Evolutionary conservation across 2,329 filamentous ascomycete genomes (phyloP), one percentile per base, ranked within the genome.

Genomic region (Fusarium sulawesiense): DNA sequence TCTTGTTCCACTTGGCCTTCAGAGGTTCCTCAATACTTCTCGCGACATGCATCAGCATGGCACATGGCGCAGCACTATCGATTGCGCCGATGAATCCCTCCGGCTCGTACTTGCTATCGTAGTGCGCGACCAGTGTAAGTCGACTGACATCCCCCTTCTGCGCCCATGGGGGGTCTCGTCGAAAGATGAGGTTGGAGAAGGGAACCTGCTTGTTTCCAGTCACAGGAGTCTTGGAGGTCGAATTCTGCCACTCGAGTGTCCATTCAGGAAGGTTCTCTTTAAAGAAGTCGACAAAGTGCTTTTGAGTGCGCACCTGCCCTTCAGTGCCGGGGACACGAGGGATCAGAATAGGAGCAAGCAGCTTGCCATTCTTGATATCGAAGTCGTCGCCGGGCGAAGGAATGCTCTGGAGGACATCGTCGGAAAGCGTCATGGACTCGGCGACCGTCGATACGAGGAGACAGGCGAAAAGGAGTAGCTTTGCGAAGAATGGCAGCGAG

Each of bases 31-130:
- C 94, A 47, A 99, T 88, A 68, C 89, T 92, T 71, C 91, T 86
- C 66, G 94, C 93, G 14, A 91, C 89, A 78, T 97, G 93, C 88
- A 99, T 87, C 62, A 99, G 85, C 86, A 98, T 94, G 0, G 96
- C 96, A 79, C 95, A 98, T 12, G 96, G 94, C 20, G 93, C 96
- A 2, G 96, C 96, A 74, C 93, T 97, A 77, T 99, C 96, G 16
- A 89, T 97, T 1, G 95, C 96, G 1, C 96, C 96, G 62, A 99
- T 92, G 78, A 99, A 99, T 1, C 94, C 95, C 65, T 90, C 83
- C 0, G 94, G 95, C 27, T 84, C 84, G 61, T 92, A 86, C 80
- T 97, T 92, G 77, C 90, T 94, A 76, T 99, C 96, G 78, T 97
- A 98, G 78, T 99, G 96, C 42, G 96, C 96, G 9, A 95, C 96